Conservation (phyloP, 2,329 filamentous ascomycete species). For the Pezizomycotina sp. region DNA sequence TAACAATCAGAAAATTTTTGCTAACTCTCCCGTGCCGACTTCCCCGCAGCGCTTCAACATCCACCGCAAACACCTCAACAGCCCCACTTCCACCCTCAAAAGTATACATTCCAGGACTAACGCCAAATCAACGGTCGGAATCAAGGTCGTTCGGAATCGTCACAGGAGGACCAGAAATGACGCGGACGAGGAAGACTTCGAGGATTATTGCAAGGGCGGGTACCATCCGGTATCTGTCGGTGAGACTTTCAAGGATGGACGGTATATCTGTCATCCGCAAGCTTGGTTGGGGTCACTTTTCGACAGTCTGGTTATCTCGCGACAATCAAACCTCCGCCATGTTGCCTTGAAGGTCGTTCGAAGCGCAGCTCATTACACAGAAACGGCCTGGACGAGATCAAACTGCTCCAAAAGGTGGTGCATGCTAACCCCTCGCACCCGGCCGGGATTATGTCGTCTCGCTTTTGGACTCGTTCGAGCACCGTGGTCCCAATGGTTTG, state of each 20-base stretch:
- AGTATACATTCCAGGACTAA: slow-evolving; percentile 30
- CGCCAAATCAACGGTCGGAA: slow-evolving; percentile 42
- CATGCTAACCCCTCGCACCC: slow-evolving; percentile 89
- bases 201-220: slow-evolving; percentile 98
- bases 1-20: too few relatives aligned
- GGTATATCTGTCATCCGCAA: slow-evolving; percentile 91
- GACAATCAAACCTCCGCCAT: slow-evolving; percentile 79
- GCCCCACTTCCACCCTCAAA: slow-evolving; percentile 40
- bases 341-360: slow-evolving; percentile 96
- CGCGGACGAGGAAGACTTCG: slow-evolving; percentile 93
- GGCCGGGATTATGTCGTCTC: slow-evolving; percentile 92
- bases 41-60: slow-evolving; percentile 10
- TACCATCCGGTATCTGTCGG: slow-evolving; percentile 92
- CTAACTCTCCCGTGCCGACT: slow-evolving; percentile 10
- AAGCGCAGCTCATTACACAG: slow-evolving; percentile 94
- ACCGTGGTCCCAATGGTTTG: slow-evolving; percentile 88
- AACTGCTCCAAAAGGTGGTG: slow-evolving; percentile 90
- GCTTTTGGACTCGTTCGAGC: slow-evolving; percentile 81
- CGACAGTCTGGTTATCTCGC: slow-evolving; percentile 44
- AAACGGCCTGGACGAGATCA: slow-evolving; percentile 99
- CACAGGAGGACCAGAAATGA: slow-evolving; percentile 76
- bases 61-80: slow-evolving; percentile 27
- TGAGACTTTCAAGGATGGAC: slow-evolving; percentile 93
- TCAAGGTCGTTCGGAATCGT: slow-evolving; percentile 47
- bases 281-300: slow-evolving; percentile 50